These are phyloP conservation scores for Plasmodium chabaudi DNA, from an alignment of 169 alveolate genomes.

Conservation along the genomic window DNA sequence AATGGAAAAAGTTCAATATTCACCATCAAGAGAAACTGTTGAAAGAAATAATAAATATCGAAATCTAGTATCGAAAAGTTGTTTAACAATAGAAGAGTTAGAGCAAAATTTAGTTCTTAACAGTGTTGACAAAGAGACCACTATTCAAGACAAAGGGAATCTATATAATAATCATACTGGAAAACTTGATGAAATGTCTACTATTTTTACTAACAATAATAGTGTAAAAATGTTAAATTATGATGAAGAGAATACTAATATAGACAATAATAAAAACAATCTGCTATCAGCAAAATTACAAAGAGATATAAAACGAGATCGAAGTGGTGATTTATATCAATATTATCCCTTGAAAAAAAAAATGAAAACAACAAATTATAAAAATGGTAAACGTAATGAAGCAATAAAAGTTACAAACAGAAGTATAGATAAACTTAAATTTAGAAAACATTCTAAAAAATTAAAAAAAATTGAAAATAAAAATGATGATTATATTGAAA, in stretches of 20 bases:
- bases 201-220: too few species aligned
- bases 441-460: conserved; percentile 38
- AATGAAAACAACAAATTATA: conserved; percentile 2
- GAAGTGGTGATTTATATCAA: not conserved
- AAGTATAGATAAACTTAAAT: conserved; percentile 47
- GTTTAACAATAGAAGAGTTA: conserved; percentile 51
- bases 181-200: too few species aligned
- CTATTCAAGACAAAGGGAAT: too few species aligned
- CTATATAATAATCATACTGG: too few species aligned
- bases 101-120: conserved; percentile 28
- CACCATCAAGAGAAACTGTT: conserved; percentile 38
- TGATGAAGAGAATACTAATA: too few species aligned
- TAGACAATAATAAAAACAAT: too few species aligned
- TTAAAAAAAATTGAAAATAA: conserved; percentile 51
- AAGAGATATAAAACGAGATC: not conserved
- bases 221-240: too few species aligned
- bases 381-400: not conserved
- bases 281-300: too few species aligned
- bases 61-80: conserved; percentile 20
- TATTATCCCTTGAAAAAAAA: conserved; percentile 6
- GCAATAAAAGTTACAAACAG: not conserved
- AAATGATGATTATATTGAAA: conserved; percentile 51
- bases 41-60: conserved; percentile 37
- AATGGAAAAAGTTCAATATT: conserved; percentile 25
- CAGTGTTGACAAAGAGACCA: not conserved